Conservation (phyloP, 768 basidiomycete genomes). For the Kwoniella dejecticola region DNA sequence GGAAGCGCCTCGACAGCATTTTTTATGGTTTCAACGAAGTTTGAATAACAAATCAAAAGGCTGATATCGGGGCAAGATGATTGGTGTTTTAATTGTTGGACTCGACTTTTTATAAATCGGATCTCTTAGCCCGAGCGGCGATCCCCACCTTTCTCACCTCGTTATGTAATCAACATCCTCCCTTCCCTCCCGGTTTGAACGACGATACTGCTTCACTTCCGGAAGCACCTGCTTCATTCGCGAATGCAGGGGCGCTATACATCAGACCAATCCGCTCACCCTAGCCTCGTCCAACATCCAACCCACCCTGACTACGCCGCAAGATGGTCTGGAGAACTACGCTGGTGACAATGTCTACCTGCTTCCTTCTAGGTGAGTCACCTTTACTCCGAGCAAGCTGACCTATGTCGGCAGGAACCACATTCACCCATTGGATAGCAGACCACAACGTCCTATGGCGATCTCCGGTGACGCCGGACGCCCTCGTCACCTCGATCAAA, state of each 20-base stretch:
- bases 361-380: slow-evolving; percentile 50
- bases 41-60: background rate
- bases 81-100: slow-evolving; percentile 1
- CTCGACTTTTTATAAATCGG: background rate
- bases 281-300: too few relatives aligned
- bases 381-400: background rate
- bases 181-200: too few relatives aligned
- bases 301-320: background rate
- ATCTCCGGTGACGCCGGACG: slow-evolving; percentile 49
- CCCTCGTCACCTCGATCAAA: slow-evolving; percentile 44
- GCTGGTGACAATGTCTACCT: slow-evolving; percentile 45
- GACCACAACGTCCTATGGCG: slow-evolving; percentile 56
- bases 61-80: slow-evolving; percentile 4
- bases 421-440: slow-evolving; percentile 54
- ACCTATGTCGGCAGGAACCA: slow-evolving; percentile 41
- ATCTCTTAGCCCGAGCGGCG: background rate
- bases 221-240: too few relatives aligned
- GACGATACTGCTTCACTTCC: too few relatives aligned
- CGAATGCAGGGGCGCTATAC: too few relatives aligned
- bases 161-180: too few relatives aligned
- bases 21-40: background rate
- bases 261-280: too few relatives aligned
- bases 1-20: slow-evolving; percentile 23
- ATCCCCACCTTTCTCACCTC: background rate
- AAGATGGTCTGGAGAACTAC: slow-evolving; percentile 52